Percentiles rank a stretch among this genome's conserved stretches.
Conservation (phyloP, 2,329 filamentous ascomycete genomes). For the Phaeosphaeriaceae sp. region DNA sequence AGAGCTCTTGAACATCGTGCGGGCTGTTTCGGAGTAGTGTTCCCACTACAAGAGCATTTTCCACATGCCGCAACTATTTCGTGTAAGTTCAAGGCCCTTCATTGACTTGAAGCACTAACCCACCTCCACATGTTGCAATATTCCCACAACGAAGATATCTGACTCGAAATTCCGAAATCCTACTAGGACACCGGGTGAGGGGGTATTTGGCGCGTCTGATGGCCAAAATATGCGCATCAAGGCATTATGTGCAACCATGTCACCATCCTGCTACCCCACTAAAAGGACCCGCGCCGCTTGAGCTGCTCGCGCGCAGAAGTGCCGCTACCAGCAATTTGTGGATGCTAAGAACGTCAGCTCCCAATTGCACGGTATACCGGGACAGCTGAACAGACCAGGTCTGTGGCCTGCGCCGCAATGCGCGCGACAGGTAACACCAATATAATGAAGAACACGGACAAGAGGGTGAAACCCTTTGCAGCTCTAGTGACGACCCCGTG, state of each 20-base stretch:
- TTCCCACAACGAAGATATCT: conserved; percentile 87
- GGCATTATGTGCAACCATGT: conserved; percentile 74
- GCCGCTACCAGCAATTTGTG: conserved; percentile 75
- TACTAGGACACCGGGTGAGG: conserved; percentile 82
- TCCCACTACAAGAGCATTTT: conserved; percentile 83
- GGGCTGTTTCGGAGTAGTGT: conserved; percentile 82
- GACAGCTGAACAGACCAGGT: conserved; percentile 66
- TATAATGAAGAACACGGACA: conserved; percentile 84
- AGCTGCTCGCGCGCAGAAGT: conserved; percentile 96
- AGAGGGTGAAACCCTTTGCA: conserved; percentile 80
- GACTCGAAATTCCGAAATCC: conserved; percentile 94
- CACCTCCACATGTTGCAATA: conserved; percentile 88
- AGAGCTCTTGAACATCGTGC: conserved; percentile 80
- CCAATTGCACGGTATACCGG: background rate
- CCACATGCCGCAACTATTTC: conserved; percentile 62
- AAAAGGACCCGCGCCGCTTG: conserved; percentile 93
- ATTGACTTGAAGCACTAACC: conserved; percentile 43
- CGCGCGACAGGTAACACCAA: conserved; percentile 84
- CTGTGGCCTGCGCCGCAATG: conserved; percentile 79
- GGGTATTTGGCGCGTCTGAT: conserved; percentile 77
- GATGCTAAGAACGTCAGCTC: conserved; percentile 67
- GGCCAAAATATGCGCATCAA: conserved; percentile 99
- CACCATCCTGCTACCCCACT: conserved; percentile 61
- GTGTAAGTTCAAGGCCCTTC: conserved; percentile 5
- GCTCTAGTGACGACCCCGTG: conserved; percentile 93